phyloP scores from a whole-genome alignment of 2,329 filamentous ascomycete species.

The Trichoderma atrobrunneum region DNA sequence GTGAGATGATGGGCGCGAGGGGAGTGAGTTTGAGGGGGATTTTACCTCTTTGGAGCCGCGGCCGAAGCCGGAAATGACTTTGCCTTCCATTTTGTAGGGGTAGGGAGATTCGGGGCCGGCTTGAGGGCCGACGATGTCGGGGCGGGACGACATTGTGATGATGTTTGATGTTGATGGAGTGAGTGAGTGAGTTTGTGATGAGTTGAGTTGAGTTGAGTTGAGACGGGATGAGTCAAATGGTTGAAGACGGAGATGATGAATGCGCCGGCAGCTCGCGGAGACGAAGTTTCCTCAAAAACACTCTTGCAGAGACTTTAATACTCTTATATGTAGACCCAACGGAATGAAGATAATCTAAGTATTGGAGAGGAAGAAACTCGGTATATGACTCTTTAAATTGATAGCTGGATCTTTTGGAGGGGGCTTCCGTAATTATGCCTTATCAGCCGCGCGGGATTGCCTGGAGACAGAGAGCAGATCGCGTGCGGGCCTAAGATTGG shows the following conservation, averaged over 20 bases:
- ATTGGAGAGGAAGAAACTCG: neutral
- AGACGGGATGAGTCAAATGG: neutral
- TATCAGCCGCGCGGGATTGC: constrained; percentile 4
- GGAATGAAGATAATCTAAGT: neutral
- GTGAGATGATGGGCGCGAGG: too few species aligned
- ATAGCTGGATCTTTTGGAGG: too few species aligned
- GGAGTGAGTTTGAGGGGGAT: neutral
- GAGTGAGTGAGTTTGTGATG: neutral
- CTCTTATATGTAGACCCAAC: neutral
- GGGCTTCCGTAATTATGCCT: neutral
- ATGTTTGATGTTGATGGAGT: neutral
- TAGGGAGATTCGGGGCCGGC: constrained; percentile 73
- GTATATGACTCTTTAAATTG: neutral
- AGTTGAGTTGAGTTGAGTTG: neutral
- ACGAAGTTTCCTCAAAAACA: neutral
- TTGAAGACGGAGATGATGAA: neutral
- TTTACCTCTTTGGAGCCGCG: constrained; percentile 90
- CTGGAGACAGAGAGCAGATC: neutral
- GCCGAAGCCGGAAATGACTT: constrained; percentile 90
- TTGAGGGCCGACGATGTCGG: constrained; percentile 69
- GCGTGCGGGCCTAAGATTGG: neutral
- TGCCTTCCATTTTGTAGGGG: constrained; percentile 78
- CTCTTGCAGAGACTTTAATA: neutral
- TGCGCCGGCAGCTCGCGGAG: neutral
- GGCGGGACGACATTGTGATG: constrained; percentile 45